phyloP scores from a whole-genome alignment of 257 asterid genomes.

The Nicotiana obtusifolia region DNA sequence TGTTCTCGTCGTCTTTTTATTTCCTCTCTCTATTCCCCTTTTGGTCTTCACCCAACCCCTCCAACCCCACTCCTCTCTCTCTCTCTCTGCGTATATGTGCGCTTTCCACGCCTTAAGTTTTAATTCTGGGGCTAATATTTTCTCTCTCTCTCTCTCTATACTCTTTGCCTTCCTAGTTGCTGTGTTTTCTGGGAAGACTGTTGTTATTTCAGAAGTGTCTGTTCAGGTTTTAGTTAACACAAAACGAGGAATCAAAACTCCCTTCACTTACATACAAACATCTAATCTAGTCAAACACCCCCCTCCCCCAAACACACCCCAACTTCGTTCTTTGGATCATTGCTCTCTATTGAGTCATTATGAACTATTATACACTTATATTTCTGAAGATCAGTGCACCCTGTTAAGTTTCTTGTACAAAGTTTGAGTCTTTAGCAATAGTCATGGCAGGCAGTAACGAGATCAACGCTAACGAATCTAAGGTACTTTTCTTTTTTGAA shows the following conservation, averaged over 20 bases:
- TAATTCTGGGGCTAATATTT: not conserved
- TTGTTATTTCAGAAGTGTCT: constrained; percentile 32
- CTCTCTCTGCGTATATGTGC: not conserved
- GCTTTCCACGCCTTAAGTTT: not conserved
- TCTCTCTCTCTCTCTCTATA: not conserved
- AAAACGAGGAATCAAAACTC: not conserved
- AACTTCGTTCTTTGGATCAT: constrained; percentile 3
- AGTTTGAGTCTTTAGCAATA: not conserved
- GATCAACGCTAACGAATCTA: constrained; percentile 40
- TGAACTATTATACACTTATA: constrained; percentile 21
- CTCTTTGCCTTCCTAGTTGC: not conserved
- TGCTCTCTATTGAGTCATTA: constrained; percentile 6
- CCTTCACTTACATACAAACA: not conserved
- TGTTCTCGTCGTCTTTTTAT: not conserved
- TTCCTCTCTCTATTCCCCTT: not conserved
- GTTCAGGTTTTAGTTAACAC: constrained; percentile 13
- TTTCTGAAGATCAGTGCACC: constrained; percentile 22
- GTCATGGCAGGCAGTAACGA: constrained; percentile 45
- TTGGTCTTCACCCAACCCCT: not conserved
- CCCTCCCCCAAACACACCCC: not conserved
- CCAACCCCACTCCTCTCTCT: not conserved
- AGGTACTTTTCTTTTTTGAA: constrained; percentile 26
- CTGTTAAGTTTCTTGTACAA: constrained; percentile 1
- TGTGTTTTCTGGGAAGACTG: constrained; percentile 11
- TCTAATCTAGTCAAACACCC: not conserved